These are phyloP conservation scores for Volvox africanus DNA, from an alignment of 139 green algal species.

Conservation along the genomic window DNA sequence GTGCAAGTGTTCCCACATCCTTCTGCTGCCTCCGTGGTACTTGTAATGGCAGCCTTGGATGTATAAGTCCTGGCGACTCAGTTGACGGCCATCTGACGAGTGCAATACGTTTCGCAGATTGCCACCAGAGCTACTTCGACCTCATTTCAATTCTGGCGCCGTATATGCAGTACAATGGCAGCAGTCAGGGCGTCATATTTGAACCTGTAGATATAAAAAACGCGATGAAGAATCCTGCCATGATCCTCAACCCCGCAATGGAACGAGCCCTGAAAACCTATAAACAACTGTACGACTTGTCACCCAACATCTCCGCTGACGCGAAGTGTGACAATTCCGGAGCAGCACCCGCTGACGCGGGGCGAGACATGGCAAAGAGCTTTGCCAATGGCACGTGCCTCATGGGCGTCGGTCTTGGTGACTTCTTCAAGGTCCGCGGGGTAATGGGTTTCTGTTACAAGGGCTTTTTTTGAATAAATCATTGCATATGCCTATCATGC, in stretches of 20 bases:
- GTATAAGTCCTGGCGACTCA: no score
- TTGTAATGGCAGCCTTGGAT: no score
- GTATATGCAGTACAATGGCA: constrained; percentile 48
- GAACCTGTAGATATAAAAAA: background rate
- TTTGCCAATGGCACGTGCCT: constrained; percentile 46
- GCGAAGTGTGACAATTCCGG: constrained; percentile 13
- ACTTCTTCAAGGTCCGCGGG: constrained; percentile 51
- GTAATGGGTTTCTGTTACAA: no score
- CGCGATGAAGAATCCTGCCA: background rate
- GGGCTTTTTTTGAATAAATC: no score
- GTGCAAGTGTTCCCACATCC: no score
- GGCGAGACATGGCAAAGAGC: constrained; percentile 26
- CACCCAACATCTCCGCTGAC: background rate
- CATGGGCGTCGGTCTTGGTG: constrained; percentile 27
- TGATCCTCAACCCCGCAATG: constrained; percentile 44
- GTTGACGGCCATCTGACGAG: no score
- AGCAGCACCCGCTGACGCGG: constrained; percentile 17
- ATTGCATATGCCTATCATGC: no score
- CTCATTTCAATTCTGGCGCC: constrained; percentile 50
- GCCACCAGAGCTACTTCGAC: constrained; percentile 41
- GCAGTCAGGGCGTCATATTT: constrained; percentile 43
- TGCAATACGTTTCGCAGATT: constrained; percentile 35
- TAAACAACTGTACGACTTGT: background rate
- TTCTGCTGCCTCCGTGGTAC: no score
- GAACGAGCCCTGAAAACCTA: constrained; percentile 16